Conservation (phyloP, 2,329 filamentous ascomycete species). For the Tympanopsis confertula region DNA sequence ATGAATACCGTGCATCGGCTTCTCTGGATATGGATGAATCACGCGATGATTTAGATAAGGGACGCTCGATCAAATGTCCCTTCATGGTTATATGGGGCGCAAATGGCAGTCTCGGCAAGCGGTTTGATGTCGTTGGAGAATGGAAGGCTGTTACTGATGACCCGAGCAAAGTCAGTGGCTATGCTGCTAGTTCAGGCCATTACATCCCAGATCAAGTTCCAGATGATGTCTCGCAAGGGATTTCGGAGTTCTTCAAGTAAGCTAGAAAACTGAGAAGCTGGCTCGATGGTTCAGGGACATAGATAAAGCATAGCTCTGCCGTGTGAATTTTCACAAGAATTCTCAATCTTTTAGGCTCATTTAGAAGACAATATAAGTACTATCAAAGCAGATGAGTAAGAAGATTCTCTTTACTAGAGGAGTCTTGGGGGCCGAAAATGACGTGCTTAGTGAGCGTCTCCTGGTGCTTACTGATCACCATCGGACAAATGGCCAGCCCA, state of each 20-base stretch:
- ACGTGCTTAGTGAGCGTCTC: too few relatives aligned
- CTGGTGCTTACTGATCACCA: too few relatives aligned
- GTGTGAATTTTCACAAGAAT: too few relatives aligned
- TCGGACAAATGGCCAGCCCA: too few relatives aligned
- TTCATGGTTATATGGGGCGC: constrained; percentile 37
- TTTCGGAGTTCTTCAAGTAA: constrained; percentile 26
- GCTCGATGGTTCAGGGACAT: too few relatives aligned
- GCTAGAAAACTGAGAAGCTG: too few relatives aligned
- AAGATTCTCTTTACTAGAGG: too few relatives aligned
- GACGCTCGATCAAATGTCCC: constrained; percentile 30
- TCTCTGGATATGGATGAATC: constrained; percentile 38
- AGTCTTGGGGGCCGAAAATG: too few relatives aligned
- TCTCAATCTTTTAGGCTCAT: too few relatives aligned
- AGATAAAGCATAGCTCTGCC: too few relatives aligned
- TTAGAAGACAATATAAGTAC: too few relatives aligned
- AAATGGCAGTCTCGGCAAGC: constrained; percentile 32
- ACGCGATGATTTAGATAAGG: constrained; percentile 27
- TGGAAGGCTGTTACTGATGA: constrained; percentile 33
- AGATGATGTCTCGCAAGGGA: constrained; percentile 26
- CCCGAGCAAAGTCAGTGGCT: constrained; percentile 22
- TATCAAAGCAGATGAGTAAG: too few relatives aligned
- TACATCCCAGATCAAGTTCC: constrained; percentile 39
- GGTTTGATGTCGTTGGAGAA: constrained; percentile 34
- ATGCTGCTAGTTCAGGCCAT: constrained; percentile 31
- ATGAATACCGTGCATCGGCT: constrained; percentile 42